phyloP scores from a whole-genome alignment of 2,329 filamentous ascomycete species.

The Truncatella angustata region DNA sequence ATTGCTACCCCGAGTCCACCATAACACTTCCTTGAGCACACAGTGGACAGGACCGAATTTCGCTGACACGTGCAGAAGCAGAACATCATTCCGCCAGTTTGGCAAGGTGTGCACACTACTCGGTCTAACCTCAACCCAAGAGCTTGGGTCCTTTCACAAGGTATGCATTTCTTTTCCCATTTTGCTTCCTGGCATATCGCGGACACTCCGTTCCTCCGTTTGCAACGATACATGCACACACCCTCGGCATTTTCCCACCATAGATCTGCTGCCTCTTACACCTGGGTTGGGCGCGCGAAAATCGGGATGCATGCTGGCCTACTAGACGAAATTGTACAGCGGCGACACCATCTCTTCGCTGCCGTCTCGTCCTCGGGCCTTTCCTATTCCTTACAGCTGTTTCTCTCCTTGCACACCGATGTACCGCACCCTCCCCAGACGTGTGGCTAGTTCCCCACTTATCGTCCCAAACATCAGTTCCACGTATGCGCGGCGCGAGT shows the following conservation, averaged over 20 bases:
- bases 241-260: slow-evolving; percentile 20
- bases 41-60: no score
- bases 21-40: not conserved
- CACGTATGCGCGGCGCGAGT: slow-evolving; percentile 20
- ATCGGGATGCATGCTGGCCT: slow-evolving; percentile 30
- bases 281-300: slow-evolving; percentile 25
- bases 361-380: slow-evolving; percentile 26
- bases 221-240: slow-evolving; percentile 34
- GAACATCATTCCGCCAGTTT: not conserved
- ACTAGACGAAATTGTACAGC: slow-evolving; percentile 29
- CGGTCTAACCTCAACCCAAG: slow-evolving; percentile 6
- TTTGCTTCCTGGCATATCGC: slow-evolving; percentile 13
- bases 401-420: slow-evolving; percentile 27
- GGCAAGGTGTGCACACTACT: slow-evolving; percentile 10
- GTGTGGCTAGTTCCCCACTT: slow-evolving; percentile 25
- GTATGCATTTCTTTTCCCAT: slow-evolving; percentile 24
- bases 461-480: slow-evolving; percentile 23
- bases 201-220: slow-evolving; percentile 24
- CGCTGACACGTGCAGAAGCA: not conserved
- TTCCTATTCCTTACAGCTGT: slow-evolving; percentile 28
- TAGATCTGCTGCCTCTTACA: slow-evolving; percentile 16
- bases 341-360: slow-evolving; percentile 27
- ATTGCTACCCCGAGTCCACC: not conserved
- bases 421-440: slow-evolving; percentile 23
- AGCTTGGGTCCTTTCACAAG: slow-evolving; percentile 15